A percentile compares a stretch with the other conserved stretches of the same genome.
These are phyloP conservation scores for Trichosporon ovoides DNA, from an alignment of 1,284 basidiomycete genomes.

Conservation along the genomic window DNA sequence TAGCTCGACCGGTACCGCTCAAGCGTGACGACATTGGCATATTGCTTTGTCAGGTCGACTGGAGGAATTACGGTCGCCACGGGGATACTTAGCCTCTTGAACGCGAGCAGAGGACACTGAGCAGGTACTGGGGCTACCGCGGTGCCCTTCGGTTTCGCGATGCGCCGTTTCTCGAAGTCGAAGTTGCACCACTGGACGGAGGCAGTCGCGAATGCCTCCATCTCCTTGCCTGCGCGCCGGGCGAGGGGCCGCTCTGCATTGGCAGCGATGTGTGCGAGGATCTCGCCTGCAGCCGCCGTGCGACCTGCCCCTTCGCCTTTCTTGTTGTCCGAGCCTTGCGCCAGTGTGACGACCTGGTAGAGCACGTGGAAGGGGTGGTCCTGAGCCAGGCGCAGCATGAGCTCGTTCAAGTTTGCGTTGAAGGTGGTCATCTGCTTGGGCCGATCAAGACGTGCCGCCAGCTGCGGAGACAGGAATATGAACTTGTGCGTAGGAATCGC, in stretches of 20 bases:
- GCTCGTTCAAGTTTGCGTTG: conserved; percentile 60
- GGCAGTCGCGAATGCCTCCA: conserved; percentile 66
- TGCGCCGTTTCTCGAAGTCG: conserved; percentile 16
- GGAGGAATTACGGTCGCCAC: conserved; percentile 69
- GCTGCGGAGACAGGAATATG: conserved; percentile 82
- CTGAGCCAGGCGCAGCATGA: conserved; percentile 70
- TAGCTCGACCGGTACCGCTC: conserved; percentile 60
- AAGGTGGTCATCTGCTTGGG: conserved; percentile 51
- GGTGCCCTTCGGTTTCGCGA: not conserved
- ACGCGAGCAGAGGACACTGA: conserved; percentile 10
- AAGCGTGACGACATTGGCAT: conserved; percentile 65
- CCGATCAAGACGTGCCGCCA: conserved; percentile 74
- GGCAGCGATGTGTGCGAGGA: conserved; percentile 67
- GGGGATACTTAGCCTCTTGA: conserved; percentile 59
- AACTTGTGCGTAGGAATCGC: conserved; percentile 83
- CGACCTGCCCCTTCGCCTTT: conserved; percentile 50
- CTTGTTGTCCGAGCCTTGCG: conserved; percentile 12
- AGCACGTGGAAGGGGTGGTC: conserved; percentile 94
- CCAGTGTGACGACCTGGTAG: conserved; percentile 76
- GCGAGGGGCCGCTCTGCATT: conserved; percentile 63
- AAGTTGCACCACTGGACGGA: conserved; percentile 64
- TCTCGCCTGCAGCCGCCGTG: conserved; percentile 60
- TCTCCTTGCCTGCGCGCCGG: conserved; percentile 50
- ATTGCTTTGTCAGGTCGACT: conserved; percentile 65
- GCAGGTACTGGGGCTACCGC: conserved; percentile 5